A percentile compares a stretch with the other conserved stretches of the same genome.
These are phyloP conservation scores for Claviceps sp. DNA, from an alignment of 2,329 filamentous ascomycete species.

Conservation along the genomic window DNA sequence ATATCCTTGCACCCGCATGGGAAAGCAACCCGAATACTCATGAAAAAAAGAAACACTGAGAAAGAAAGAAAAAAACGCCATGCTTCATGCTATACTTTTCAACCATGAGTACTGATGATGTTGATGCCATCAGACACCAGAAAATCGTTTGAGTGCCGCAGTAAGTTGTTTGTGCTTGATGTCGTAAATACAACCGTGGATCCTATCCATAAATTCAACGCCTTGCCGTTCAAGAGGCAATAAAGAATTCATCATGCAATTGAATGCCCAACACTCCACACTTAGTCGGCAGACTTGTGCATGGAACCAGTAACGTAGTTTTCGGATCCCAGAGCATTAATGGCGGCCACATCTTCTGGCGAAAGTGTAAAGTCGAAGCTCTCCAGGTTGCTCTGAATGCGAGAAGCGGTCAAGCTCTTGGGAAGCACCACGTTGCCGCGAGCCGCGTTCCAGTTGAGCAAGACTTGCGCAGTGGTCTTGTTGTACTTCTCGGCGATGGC, in stretches of 20 bases:
- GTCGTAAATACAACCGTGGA: background rate
- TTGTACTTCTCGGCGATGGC: conserved; percentile 54
- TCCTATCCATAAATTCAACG: conserved; percentile 1
- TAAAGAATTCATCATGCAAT: background rate
- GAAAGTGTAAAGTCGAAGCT: conserved; percentile 50
- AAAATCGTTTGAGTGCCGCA: background rate
- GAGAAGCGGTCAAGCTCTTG: conserved; percentile 53
- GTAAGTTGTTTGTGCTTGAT: background rate
- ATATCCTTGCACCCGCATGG: background rate
- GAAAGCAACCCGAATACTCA: no score
- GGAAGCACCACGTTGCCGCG: conserved; percentile 61
- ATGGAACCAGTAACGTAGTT: conserved; percentile 52
- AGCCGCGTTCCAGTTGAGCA: conserved; percentile 69
- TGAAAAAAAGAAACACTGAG: background rate
- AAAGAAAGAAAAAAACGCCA: background rate
- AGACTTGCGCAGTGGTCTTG: conserved; percentile 59
- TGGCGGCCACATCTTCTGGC: conserved; percentile 42
- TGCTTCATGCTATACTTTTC: background rate
- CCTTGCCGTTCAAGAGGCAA: background rate
- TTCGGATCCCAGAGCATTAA: conserved; percentile 54
- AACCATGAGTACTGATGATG: background rate
- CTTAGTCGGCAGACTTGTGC: conserved; percentile 26
- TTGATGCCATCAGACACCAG: background rate
- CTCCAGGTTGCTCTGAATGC: conserved; percentile 53
- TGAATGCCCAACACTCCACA: background rate